Conservation (phyloP, 106 monocot species). For the Acanthochlamys bracteata region DNA sequence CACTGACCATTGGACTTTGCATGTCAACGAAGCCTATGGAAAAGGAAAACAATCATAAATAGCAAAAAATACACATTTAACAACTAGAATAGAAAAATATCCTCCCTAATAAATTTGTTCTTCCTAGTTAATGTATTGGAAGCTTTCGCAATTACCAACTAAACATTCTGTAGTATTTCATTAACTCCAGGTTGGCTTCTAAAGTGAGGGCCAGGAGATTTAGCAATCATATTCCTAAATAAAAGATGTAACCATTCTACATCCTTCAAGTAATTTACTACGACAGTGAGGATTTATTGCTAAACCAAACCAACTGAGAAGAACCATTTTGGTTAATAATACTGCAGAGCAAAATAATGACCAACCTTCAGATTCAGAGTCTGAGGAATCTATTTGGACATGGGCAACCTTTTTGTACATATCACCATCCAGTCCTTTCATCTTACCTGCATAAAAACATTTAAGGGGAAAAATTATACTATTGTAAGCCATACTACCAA, state of each 20-base stretch:
- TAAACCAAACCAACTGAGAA: background rate
- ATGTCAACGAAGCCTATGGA: constrained; percentile 33
- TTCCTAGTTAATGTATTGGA: too few species aligned
- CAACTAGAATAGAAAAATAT: background rate
- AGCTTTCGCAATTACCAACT: too few species aligned
- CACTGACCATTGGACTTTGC: constrained; percentile 15
- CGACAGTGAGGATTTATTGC: background rate
- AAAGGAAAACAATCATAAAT: background rate
- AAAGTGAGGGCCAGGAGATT: too few species aligned
- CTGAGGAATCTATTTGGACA: constrained; percentile 10
- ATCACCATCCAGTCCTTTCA: background rate
- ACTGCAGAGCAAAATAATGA: too few species aligned
- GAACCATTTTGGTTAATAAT: background rate
- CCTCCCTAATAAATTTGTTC: background rate
- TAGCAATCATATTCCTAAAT: too few species aligned
- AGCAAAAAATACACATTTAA: background rate
- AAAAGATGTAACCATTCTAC: too few species aligned
- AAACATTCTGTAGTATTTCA: too few species aligned
- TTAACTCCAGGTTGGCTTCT: too few species aligned
- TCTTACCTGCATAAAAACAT: constrained; percentile 6
- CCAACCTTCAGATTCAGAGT: constrained; percentile 10
- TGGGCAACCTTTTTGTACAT: background rate
- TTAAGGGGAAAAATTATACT: too few species aligned
- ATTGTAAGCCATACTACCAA: too few species aligned
- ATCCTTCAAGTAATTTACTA: too few species aligned